Evolutionary conservation across 2,329 filamentous ascomycete genomes (phyloP), one percentile per base, ranked within the genome.

Genomic region (Thelonectria discophora): DNA sequence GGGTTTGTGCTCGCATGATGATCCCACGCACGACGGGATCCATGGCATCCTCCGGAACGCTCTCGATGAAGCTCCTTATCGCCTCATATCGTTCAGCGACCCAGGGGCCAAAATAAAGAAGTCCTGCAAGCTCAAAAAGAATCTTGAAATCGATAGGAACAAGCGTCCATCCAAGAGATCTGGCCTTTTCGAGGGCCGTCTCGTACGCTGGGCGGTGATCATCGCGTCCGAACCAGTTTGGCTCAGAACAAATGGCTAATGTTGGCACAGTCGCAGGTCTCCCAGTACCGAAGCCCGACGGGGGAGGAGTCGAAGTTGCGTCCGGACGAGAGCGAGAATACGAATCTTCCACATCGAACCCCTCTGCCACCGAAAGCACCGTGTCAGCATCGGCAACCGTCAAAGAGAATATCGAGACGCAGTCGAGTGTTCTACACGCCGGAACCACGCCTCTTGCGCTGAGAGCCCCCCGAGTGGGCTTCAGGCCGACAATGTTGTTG

Each of bases 81-180:
- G 84, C 81, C 3, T 82, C 81, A 60, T 86, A 83, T 15, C 86
- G 79, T 68, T 88, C 86, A 2, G 81, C 82, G 1, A 88, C 83
- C 71, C 87, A 83, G 0, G 84, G 82, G 0, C 85, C 85, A 20
- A 84, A 81, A 67, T 88, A 88, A 0, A 88, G 74, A 2, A 88
- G 76, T 51, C 81, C 75, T 3, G 82, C 84, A 4, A 83, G 84
- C 51, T 80, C 78, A 56, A 86, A 80, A 40, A 88, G 83, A 2
- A 77, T 72, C 1, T 73, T 66, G 72, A 84, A 87, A 65, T 85
- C 80, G 21, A 81, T 72, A 2, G 79, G 73, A 30, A 75, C 67
- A 9, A 83, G 71, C 0, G 69, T 70, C 52, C 82, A 82, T 0
- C 81, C 82, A 0, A 80, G 72, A 2, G 73, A 53, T 30, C 63